Base-by-base conservation (phyloP, 1,284 basidiomycete genomes). In the Rhodotorula sp. region DNA sequence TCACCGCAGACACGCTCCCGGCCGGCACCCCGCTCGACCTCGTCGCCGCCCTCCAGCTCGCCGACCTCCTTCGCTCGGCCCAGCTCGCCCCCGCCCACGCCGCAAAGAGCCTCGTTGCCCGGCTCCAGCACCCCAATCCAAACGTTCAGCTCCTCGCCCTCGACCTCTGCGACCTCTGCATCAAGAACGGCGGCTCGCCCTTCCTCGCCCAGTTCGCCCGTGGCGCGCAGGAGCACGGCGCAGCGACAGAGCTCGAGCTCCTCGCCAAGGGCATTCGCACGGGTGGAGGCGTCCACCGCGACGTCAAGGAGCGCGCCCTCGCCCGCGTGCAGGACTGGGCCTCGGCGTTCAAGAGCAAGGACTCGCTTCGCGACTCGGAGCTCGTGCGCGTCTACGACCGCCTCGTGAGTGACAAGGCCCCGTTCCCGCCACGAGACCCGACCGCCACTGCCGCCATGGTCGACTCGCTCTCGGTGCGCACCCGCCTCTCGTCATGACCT, bases 151-250 rank as follows among this genome's bases (percentile, higher is more conserved):
- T 76, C 55, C 67, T 74, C 53, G 63, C 78, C 17, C 56, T 77
- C 50, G 46, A 60, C 50, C 61, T 98, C 62, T 89, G 92, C 63
- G 97, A 99, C 82, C 87, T 90, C 17, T 97, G 93, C 78, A 88
- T 99, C 82, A 99, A 99, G 89, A 99, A 99, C 79, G 93, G 93
- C 16, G 97, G 97, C 0, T 93, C 97, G 77, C 88, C 89, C 67
- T 99, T 99, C 79, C 84, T 99, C 58, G 82, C 82, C 4, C 92
- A 95, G 80, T 83, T 96, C 61, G 88, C 90, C 8, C 34, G 44
- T 2, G 16, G 9, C 19, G 71, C 61, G 34, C 50, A 80, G 61
- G 78, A 80, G 7, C 46, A 46, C 4, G 69, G 66, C 19, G 78
- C 78, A 5, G 92, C 92, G 19, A 87, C 91, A 71, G 94, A 97